Conservation (phyloP, 805 yeast genomes). For the Ogataea trehalophila region DNA sequence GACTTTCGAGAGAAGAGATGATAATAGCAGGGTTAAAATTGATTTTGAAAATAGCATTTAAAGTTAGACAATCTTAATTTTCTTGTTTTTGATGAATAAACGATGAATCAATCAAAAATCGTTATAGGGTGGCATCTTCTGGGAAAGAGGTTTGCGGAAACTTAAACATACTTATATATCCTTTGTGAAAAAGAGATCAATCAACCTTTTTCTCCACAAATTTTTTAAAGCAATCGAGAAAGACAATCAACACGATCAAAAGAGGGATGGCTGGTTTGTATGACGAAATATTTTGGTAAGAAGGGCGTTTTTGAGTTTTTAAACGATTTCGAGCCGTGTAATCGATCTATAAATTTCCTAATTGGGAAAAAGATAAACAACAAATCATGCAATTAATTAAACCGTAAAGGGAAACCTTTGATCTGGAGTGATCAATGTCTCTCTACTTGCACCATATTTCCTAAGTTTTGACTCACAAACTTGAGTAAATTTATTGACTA, state of each 20-base stretch:
- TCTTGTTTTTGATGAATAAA: neutral
- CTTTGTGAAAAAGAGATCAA: too few species aligned
- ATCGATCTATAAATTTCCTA: constrained; percentile 4
- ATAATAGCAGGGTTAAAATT: neutral
- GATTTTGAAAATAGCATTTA: neutral
- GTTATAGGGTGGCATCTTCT: too few species aligned
- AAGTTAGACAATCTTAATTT: neutral
- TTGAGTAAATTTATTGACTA: too few species aligned
- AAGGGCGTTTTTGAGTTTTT: neutral
- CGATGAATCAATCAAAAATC: neutral
- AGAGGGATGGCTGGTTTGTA: constrained; percentile 10
- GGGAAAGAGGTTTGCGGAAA: too few species aligned
- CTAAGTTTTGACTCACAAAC: too few species aligned
- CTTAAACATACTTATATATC: neutral
- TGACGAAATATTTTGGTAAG: neutral
- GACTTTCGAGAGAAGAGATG: constrained; percentile 22
- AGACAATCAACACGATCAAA: constrained; percentile 1
- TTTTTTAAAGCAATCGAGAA: neutral
- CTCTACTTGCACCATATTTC: too few species aligned
- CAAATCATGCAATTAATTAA: constrained; percentile 5
- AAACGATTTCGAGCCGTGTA: neutral
- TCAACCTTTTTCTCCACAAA: neutral
- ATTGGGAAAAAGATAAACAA: constrained; percentile 9
- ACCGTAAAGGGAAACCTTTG: neutral
- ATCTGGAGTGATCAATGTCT: neutral